phyloP scores from a whole-genome alignment of 371 early-diverging fungal species.

The Mucor plumbeus region DNA sequence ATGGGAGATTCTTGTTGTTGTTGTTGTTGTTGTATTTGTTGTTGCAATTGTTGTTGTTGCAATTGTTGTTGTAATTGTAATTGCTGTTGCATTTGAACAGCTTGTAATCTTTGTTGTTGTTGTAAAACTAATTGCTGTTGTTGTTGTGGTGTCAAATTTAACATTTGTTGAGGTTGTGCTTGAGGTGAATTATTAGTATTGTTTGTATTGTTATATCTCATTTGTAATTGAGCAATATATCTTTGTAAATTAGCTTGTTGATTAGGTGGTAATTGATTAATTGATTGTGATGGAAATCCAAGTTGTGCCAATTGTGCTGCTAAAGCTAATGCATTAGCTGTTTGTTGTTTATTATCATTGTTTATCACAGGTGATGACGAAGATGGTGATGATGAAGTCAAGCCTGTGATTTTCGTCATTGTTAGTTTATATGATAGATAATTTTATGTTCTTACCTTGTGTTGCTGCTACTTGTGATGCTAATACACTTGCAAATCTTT shows the following conservation, averaged over 20 bases:
- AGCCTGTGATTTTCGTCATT: background rate
- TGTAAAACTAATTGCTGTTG: constrained; percentile 13
- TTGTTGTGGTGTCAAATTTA: constrained; percentile 18
- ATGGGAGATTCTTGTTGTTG: constrained; percentile 22
- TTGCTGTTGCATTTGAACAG: constrained; percentile 23
- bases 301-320: constrained; percentile 48
- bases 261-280: constrained; percentile 34
- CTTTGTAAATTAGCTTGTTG: constrained; percentile 50
- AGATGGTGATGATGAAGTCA: background rate
- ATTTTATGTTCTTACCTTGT: constrained; percentile 22
- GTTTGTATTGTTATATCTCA: constrained; percentile 26
- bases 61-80: constrained; percentile 30
- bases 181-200: constrained; percentile 12
- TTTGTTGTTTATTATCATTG: constrained; percentile 23
- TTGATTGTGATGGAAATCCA: constrained; percentile 40
- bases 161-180: background rate
- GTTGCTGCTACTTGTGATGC: constrained; percentile 23
- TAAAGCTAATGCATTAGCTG: constrained; percentile 38
- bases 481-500: constrained; percentile 36
- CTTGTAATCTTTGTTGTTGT: constrained; percentile 29
- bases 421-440: background rate
- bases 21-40: constrained; percentile 28
- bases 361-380: constrained; percentile 26
- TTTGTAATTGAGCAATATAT: constrained; percentile 46
- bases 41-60: constrained; percentile 22